Base-by-base conservation (phyloP, 2,329 filamentous ascomycete genomes). In the Arthrobotrys musiformis region DNA sequence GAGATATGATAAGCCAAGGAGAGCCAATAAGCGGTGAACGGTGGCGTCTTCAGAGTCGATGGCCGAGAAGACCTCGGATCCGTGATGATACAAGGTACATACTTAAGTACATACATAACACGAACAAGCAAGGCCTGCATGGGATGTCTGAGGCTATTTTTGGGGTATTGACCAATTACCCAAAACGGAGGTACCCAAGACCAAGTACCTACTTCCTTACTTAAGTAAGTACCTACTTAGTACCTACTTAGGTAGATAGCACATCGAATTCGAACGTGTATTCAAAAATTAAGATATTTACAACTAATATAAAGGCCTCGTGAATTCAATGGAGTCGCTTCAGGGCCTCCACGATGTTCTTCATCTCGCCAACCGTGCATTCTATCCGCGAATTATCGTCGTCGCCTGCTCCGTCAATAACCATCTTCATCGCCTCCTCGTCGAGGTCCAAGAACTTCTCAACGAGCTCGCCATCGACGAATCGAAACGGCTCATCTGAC, bases 401-500 rank as follows among this genome's bases (percentile, higher is more conserved):
- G 44, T 84, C 84, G 40, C 77, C 70, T 13, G 48, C 56, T 79
- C 70, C 86, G 19, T 85, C 81, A 6, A 88, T 84, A 69, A 89
- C 86, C 80, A 86, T 85, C 76, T 85, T 84, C 81, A 90, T 89
- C 74, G 87, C 80, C 4, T 85, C 85, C 68, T 90, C 89, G 52
- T 88, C 86, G 79, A 92, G 85, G 79, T 93, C 90, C 79, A 98
- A 83, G 82, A 97, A 97, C 62, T 89, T 84, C 84, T 98, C 94
- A 11, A 99, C 86, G 81, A 98, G 86, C 82, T 97, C 94, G 0
- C 94, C 95, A 81, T 99, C 95, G 11, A 99, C 89, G 81, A 98
- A 98, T 0, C 94, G 88, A 81, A 89, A 92, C 0, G 95, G 94
- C 42, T 91, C 92, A 0, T 92, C 90, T 0, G 89, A 88, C 74